Evolutionary conservation across 1,284 basidiomycete species (phyloP).

Genomic region (Apiotrichum veenhuisii): DNA sequence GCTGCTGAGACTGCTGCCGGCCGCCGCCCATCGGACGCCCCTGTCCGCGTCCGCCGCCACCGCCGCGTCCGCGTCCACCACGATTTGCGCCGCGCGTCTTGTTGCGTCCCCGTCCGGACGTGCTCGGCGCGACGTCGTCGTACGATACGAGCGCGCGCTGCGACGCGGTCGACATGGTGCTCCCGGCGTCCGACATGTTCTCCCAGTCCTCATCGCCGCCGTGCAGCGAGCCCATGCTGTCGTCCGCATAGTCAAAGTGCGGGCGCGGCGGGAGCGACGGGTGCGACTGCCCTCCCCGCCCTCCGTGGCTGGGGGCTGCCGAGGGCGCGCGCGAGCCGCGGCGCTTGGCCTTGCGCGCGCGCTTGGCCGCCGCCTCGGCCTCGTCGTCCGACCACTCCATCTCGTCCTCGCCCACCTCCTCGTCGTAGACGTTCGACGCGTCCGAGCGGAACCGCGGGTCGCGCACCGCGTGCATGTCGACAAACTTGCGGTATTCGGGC

Average conservation of each 20-base stretch:
- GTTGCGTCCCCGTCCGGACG: not conserved
- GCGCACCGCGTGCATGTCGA: conserved; percentile 51
- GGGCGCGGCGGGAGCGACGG: conserved; percentile 28
- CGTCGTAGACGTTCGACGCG: conserved; percentile 56
- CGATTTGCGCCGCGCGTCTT: conserved; percentile 14
- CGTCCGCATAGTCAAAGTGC: conserved; percentile 41
- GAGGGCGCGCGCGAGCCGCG: conserved; percentile 3
- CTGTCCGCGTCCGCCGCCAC: conserved; percentile 24
- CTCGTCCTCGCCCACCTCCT: conserved; percentile 56
- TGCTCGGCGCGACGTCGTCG: conserved; percentile 16
- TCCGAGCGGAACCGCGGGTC: conserved; percentile 53
- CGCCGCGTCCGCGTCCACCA: conserved; percentile 17
- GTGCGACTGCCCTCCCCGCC: not conserved
- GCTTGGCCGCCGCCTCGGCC: conserved; percentile 53
- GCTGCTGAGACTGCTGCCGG: not conserved
- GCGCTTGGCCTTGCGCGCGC: conserved; percentile 16
- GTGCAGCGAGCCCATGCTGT: conserved; percentile 23
- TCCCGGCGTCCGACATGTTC: conserved; percentile 18
- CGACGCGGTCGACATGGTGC: conserved; percentile 1
- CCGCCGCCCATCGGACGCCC: not conserved
- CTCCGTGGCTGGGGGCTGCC: not conserved
- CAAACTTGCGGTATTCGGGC: conserved; percentile 49
- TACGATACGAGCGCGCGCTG: conserved; percentile 14
- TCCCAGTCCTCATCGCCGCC: conserved; percentile 25
- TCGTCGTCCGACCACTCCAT: conserved; percentile 58